A percentile compares a stretch with the other conserved stretches of the same genome.
Evolutionary conservation across 2,329 filamentous ascomycete species (phyloP).

Genomic region (Claviceps sp.): DNA sequence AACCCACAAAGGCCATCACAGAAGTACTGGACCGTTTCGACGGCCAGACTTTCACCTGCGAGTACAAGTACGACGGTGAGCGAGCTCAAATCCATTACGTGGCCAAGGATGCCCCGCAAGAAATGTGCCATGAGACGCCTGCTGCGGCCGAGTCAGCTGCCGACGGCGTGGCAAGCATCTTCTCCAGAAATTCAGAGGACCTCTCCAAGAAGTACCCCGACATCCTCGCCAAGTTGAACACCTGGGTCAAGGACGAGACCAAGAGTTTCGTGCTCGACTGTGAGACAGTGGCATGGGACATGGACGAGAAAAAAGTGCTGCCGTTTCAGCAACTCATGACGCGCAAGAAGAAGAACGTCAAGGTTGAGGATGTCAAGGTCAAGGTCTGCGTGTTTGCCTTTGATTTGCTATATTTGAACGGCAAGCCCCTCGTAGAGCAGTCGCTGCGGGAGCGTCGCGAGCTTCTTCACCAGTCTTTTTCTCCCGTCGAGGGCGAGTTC

Average conservation of each 20-base stretch:
- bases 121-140: conserved; percentile 49
- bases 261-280: conserved; percentile 97
- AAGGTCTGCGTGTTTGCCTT: conserved; percentile 97
- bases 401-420: conserved; percentile 86
- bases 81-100: conserved; percentile 98
- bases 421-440: conserved; percentile 78
- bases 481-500: conserved; percentile 76
- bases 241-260: conserved; percentile 81
- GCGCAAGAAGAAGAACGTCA: conserved; percentile 92
- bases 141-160: conserved; percentile 51
- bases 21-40: conserved; percentile 96
- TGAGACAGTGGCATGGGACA: conserved; percentile 94
- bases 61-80: conserved; percentile 98
- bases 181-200: conserved; percentile 95
- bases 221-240: conserved; percentile 73
- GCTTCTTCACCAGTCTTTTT: conserved; percentile 60
- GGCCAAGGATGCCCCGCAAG: conserved; percentile 59
- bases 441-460: conserved; percentile 71
- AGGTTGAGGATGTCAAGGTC: conserved; percentile 86
- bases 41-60: conserved; percentile 88
- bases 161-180: conserved; percentile 77
- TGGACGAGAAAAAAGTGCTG: conserved; percentile 85
- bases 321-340: conserved; percentile 99
- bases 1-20: conserved; percentile 94
- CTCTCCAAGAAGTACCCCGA: conserved; percentile 96